phyloP scores from a whole-genome alignment of 2,329 filamentous ascomycete species.

The Verticillium longisporum region DNA sequence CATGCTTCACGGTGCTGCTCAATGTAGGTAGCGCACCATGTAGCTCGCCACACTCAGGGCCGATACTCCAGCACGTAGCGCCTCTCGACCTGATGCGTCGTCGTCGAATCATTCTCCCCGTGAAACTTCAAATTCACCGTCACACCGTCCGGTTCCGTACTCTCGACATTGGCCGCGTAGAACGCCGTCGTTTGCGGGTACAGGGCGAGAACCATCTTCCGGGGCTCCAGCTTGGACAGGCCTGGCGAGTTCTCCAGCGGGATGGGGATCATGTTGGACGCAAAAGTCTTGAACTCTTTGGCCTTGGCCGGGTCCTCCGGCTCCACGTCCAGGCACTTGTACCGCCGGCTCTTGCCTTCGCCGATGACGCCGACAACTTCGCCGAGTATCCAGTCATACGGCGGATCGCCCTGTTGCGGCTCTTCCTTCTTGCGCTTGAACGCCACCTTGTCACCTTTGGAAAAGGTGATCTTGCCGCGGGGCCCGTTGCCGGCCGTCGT shows the following conservation, averaged over 20 bases:
- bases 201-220: conserved; percentile 68
- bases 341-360: conserved; percentile 70
- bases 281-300: conserved; percentile 63
- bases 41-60: conserved; percentile 13
- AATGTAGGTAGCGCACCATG: no score
- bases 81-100: conserved; percentile 67
- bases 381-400: conserved; percentile 64
- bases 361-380: conserved; percentile 70
- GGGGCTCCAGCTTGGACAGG: conserved; percentile 54
- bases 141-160: conserved; percentile 48
- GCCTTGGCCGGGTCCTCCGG: conserved; percentile 64
- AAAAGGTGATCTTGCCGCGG: conserved; percentile 44
- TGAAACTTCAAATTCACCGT: conserved; percentile 66
- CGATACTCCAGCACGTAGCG: conserved; percentile 72
- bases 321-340: conserved; percentile 75
- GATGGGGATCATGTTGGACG: conserved; percentile 71
- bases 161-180: conserved; percentile 76
- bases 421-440: conserved; percentile 52
- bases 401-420: conserved; percentile 35
- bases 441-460: conserved; percentile 57
- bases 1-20: no score
- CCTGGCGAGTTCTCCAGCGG: conserved; percentile 46
- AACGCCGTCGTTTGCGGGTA: conserved; percentile 84
- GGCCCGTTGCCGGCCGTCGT: conserved; percentile 10
- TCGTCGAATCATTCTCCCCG: conserved; percentile 67